These are phyloP conservation scores for Fusarium sp. DNA, from an alignment of 2,329 filamentous ascomycete species.

Conservation along the genomic window DNA sequence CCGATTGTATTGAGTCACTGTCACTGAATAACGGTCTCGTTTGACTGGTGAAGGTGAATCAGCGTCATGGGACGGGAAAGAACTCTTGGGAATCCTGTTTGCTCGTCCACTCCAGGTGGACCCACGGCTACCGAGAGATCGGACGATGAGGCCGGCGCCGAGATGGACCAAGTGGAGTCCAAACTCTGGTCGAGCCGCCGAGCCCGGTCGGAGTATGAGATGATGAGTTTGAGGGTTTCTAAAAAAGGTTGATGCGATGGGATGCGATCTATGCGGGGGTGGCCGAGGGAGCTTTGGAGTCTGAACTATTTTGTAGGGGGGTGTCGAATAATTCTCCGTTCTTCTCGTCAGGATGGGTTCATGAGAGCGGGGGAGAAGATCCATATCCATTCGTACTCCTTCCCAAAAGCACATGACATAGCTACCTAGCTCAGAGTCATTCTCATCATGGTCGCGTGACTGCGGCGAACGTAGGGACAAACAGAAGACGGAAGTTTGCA, in stretches of 20 bases:
- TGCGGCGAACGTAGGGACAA: conserved; percentile 12
- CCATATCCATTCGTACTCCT: conserved; percentile 18
- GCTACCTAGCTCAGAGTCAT: background rate
- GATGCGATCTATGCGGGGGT: background rate
- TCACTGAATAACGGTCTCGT: conserved; percentile 36
- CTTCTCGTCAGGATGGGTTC: conserved; percentile 23
- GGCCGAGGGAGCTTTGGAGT: background rate
- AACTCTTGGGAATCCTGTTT: conserved; percentile 35
- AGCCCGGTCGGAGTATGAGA: conserved; percentile 3
- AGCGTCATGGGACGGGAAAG: conserved; percentile 41
- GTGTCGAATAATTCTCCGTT: background rate
- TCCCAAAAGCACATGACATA: conserved; percentile 36
- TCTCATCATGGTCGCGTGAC: conserved; percentile 33
- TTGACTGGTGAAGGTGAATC: conserved; percentile 36
- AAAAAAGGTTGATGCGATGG: background rate
- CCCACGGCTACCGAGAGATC: conserved; percentile 44
- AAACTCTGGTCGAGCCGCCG: conserved; percentile 18
- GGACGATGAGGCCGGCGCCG: conserved; percentile 45
- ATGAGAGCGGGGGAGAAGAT: conserved; percentile 38
- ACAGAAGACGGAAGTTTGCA: conserved; percentile 16
- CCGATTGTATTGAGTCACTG: conserved; percentile 27
- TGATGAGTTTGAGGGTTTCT: background rate
- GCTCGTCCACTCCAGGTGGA: conserved; percentile 40
- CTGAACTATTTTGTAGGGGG: background rate
- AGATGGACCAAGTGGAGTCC: conserved; percentile 36